Base-by-base conservation (phyloP, 2,329 filamentous ascomycete genomes). In the Teratosphaeriaceae sp. region DNA sequence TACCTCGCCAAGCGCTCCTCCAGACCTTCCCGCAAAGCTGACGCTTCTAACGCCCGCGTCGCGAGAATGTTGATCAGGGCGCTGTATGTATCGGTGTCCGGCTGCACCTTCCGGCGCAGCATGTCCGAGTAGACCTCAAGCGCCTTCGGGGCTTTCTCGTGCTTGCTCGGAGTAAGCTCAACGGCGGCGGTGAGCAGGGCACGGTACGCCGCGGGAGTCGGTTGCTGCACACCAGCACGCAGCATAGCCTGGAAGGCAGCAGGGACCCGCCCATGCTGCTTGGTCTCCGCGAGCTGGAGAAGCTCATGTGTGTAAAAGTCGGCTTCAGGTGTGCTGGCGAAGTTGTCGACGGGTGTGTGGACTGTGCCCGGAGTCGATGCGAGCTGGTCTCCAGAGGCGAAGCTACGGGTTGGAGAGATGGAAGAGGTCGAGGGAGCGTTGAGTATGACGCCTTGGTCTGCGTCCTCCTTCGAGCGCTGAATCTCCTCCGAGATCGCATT, bases 61-160 rank as follows among this genome's bases (percentile, higher is more conserved):
- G 89, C 84, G 40, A 98, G 74, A 29, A 96, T 72, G 45, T 84
- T 80, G 43, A 98, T 85, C 15, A 98, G 73, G 24, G 88, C 88
- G 59, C 88, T 81, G 67, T 94, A 97, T 0, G 90, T 97, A 44
- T 85, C 79, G 42, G 82, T 80, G 62, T 96, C 84, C 6, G 90
- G 89, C 16, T 77, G 70, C 19, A 97, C 82, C 54, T 83, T 84
- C 51, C 89, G 84, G 52, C 84, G 81, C 54, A 95, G 80, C 92
- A 98, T 97, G 62, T 97, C 89, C 13, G 88, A 84, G 65, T 97
- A 98, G 40, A 98, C 85, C 68, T 95, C 89, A 40, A 97, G 75
- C 4, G 88, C 88, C 70, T 94, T 94, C 48, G 88, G 84, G 12
- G 94, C 86, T 40, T 92, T 80, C 67, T 94, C 85, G 42, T 84